A percentile compares a stretch with the other conserved stretches of the same genome.
These are phyloP conservation scores for Kalanchoe fedtschenkoi DNA, from an alignment of 164 flowering plant genomes.

Conservation along the genomic window DNA sequence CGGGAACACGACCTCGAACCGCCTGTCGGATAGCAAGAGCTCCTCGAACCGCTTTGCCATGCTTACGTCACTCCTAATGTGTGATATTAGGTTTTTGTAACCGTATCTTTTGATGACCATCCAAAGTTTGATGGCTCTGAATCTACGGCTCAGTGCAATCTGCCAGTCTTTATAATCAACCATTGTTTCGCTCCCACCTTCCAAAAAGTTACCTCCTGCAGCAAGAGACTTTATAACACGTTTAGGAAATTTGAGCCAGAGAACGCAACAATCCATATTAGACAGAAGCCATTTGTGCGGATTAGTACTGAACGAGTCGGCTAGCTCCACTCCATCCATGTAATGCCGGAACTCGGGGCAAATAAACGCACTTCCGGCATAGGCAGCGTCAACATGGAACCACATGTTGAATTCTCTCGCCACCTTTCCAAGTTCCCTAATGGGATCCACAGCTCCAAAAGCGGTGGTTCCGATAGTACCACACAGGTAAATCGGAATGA, in stretches of 20 bases:
- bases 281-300: slow-evolving; percentile 11
- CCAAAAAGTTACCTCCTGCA: background rate
- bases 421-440: background rate
- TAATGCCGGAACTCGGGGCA: slow-evolving; percentile 10
- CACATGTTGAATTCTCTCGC: slow-evolving; percentile 7
- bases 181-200: background rate
- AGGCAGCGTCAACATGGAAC: slow-evolving; percentile 10
- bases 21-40: background rate
- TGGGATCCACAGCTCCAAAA: slow-evolving; percentile 8
- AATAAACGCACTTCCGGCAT: slow-evolving; percentile 7
- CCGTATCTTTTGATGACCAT: slow-evolving; percentile 7
- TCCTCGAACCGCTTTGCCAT: slow-evolving; percentile 15
- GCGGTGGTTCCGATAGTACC: slow-evolving; percentile 7
- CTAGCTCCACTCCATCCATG: slow-evolving; percentile 4
- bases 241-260: background rate
- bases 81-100: background rate
- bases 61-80: slow-evolving; percentile 11
- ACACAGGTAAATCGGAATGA: slow-evolving; percentile 6
- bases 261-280: slow-evolving; percentile 10
- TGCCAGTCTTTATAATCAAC: slow-evolving; percentile 11
- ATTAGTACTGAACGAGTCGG: slow-evolving; percentile 5
- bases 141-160: slow-evolving; percentile 5
- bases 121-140: slow-evolving; percentile 2
- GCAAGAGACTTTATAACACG: background rate
- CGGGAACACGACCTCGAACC: slow-evolving; percentile 19